Base-by-base conservation (phyloP, 2,329 filamentous ascomycete genomes). In the Fusarium nisikadoi region DNA sequence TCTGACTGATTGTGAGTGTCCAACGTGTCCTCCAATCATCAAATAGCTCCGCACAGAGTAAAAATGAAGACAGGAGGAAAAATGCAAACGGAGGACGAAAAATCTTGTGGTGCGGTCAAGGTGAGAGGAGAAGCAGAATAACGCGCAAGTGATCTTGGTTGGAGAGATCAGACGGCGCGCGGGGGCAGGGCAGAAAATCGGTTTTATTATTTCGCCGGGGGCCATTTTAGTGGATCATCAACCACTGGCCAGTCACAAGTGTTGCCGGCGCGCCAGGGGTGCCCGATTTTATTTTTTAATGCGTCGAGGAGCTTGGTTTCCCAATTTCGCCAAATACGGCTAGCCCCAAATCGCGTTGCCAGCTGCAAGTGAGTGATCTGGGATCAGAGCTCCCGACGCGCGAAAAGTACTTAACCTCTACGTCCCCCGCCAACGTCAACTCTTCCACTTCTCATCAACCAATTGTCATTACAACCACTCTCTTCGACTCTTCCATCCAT, bases 401-500 rank as follows among this genome's bases (percentile, higher is more conserved):
- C 80, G 83, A 81, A 88, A 87, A 87, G 82, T 88, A 88, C 86
- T 88, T 88, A 88, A 87, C 79, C 81, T 80, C 79, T 80, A 81
- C 73, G 76, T 82, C 81, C 83, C 85, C 86, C 85, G 79, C 84
- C 80, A 79, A 71, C 79, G 65, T 80, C 77, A 72, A 78, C 77
- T 78, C 78, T 77, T 71, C 68, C 79, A 78, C 76, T 76, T 78
- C 77, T 74, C 77, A 81, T 73, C 73, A 73, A 72, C 65, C 75
- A 80, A 83, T 81, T 81, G 73, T 79, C 78, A 78, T 73, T 78
- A 83, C 78, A 79, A 79, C 79, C 78, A 75, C 68, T 72, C 76
- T 77, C 76, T 78, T 78, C 79, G 68, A 75, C 76, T 79, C 68
- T 71, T 68, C 47, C 67, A 73, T 69, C 73, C 59, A 74, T 56